Conservation (phyloP, 345 rosid species). For the Bruguiera gymnorhiza region DNA sequence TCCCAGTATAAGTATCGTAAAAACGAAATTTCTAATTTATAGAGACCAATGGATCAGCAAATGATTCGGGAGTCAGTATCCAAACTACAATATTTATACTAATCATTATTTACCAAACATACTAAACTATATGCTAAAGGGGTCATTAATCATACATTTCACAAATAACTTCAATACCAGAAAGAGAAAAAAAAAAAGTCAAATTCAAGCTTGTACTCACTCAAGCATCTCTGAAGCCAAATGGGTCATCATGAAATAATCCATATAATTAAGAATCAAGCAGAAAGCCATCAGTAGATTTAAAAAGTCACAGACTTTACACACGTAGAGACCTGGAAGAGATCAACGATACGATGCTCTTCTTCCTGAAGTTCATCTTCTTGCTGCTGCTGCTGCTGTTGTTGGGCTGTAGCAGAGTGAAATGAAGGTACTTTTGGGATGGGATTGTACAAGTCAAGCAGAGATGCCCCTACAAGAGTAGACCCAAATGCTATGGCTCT, state of each 20-base stretch:
- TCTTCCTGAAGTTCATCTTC: slow-evolving; percentile 56
- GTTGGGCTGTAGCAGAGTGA: slow-evolving; percentile 45
- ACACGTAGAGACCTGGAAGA: slow-evolving; percentile 58
- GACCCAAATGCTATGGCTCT: slow-evolving; percentile 50
- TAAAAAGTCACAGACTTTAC: too few relatives aligned
- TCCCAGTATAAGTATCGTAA: too few relatives aligned
- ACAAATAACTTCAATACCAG: too few relatives aligned
- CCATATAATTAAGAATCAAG: background rate
- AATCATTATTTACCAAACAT: too few relatives aligned
- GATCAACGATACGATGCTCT: slow-evolving; percentile 64
- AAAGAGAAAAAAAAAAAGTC: background rate
- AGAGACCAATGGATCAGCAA: too few relatives aligned
- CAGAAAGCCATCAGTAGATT: background rate
- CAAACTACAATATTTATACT: too few relatives aligned
- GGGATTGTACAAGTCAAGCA: slow-evolving; percentile 27
- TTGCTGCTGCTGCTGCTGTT: slow-evolving; percentile 4
- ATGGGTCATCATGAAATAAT: background rate
- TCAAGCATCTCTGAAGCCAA: background rate
- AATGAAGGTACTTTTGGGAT: slow-evolving; percentile 11
- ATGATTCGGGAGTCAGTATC: too few relatives aligned
- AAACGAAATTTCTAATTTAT: too few relatives aligned
- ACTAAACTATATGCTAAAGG: too few relatives aligned
- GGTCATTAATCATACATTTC: too few relatives aligned
- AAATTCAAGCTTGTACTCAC: background rate
- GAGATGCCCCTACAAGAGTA: slow-evolving; percentile 29